Evolutionary conservation across 2,329 filamentous ascomycete species (phyloP), one percentile per base, ranked within the genome.

Genomic region (Pochonia chlamydosporia): DNA sequence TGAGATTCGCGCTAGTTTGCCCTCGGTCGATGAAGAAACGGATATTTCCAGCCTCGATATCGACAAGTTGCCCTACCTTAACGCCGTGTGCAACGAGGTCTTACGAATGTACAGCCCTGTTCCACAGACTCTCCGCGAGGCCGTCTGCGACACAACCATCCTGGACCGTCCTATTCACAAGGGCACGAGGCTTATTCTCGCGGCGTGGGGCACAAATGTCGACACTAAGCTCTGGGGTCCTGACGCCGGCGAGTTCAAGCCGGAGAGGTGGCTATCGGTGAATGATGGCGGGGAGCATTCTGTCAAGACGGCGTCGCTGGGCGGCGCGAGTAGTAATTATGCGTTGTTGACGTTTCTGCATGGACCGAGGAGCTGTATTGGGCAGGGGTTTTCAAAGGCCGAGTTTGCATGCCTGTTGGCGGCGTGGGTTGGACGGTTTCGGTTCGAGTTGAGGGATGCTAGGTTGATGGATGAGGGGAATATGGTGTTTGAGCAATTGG

Each of bases 321-420:
- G 88, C 7, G 86, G 87, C 7, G 85, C 88, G 1, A 72, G 75
- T 11, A 87, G 77, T 54, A 93, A 92, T 65, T 95, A 85, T 62
- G 78, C 84, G 1, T 84, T 86, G 57, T 63, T 92, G 66, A 92
- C 88, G 0, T 96, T 96, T 67, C 64, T 96, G 49, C 89, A 95
- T 61, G 91, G 91, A 0, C 89, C 89, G 2, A 73, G 90, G 44
- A 87, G 84, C 59, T 96, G 90, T 62, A 95, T 96, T 56, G 91
- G 90, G 0, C 78, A 84, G 63, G 74, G 74, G 2, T 96, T 96
- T 67, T 86, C 91, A 0, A 85, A 82, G 61, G 81, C 85, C 1
- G 91, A 96, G 71, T 87, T 96, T 65, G 89, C 88, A 10, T 92
- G 85, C 60, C 67, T 96, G 52, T 62, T 96, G 39, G 90, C 89